phyloP scores from a whole-genome alignment of 495 filamentous ascomycete species.

The Xylaria venustula region DNA sequence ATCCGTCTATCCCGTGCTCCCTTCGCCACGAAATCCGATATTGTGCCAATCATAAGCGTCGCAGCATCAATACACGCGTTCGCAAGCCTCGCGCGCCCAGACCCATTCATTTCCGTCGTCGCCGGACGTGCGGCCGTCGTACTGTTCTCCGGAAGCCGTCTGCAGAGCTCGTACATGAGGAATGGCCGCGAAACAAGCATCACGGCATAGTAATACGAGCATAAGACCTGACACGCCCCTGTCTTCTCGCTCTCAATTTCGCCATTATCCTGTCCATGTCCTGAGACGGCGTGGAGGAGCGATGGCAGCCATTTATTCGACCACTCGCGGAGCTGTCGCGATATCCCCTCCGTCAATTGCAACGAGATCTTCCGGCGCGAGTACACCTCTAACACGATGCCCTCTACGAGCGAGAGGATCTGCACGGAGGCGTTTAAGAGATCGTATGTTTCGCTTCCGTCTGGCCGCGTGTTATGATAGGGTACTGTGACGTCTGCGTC shows the following conservation, averaged over 20 bases:
- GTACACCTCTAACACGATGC: slow-evolving; percentile 42
- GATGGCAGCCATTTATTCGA: slow-evolving; percentile 36
- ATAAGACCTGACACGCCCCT: slow-evolving; percentile 42
- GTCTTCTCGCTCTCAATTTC: slow-evolving; percentile 24
- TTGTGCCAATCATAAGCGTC: slow-evolving; percentile 41
- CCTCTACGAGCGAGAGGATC: slow-evolving; percentile 41
- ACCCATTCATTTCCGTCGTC: background rate
- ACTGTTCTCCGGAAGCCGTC: slow-evolving; percentile 31
- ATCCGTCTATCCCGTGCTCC: slow-evolving; percentile 34
- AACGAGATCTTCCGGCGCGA: slow-evolving; percentile 45
- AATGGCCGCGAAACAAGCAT: slow-evolving; percentile 47
- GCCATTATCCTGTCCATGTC: slow-evolving; percentile 10
- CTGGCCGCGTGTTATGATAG: slow-evolving; percentile 24
- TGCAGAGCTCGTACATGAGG: slow-evolving; percentile 46
- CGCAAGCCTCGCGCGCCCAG: slow-evolving; percentile 37
- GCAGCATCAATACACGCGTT: slow-evolving; percentile 50
- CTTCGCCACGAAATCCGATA: slow-evolving; percentile 33
- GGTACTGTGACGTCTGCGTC: slow-evolving; percentile 57
- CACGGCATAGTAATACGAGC: slow-evolving; percentile 47
- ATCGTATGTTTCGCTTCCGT: slow-evolving; percentile 36
- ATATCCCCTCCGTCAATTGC: slow-evolving; percentile 46
- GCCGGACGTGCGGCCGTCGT: background rate
- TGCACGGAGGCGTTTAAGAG: slow-evolving; percentile 45
- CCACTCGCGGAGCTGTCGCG: slow-evolving; percentile 45
- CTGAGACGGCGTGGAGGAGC: slow-evolving; percentile 9